Evolutionary conservation across 257 asterid genomes (phyloP).

Genomic region (Solanum commersonii): DNA sequence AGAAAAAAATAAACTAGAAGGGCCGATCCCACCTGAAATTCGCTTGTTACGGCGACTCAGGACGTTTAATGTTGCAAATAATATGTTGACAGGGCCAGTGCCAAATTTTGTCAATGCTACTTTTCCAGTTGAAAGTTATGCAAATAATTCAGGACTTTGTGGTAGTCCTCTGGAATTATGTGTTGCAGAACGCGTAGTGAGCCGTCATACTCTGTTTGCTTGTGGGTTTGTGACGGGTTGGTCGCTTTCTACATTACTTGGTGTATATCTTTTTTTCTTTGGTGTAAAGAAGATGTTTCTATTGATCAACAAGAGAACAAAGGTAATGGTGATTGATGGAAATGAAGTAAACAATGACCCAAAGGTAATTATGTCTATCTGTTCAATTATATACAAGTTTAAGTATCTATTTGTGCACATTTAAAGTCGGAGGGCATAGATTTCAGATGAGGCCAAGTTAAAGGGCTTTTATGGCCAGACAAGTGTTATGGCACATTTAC

Average conservation of each 20-base stretch:
- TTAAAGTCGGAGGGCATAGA: too few relatives aligned
- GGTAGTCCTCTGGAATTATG: neutral
- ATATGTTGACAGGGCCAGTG: neutral
- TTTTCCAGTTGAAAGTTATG: neutral
- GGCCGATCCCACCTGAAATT: too few relatives aligned
- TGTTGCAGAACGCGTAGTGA: neutral
- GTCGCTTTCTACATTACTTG: neutral
- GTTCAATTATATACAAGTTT: too few relatives aligned
- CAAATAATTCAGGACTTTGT: neutral
- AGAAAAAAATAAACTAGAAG: too few relatives aligned
- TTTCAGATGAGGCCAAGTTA: too few relatives aligned
- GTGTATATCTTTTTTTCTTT: neutral
- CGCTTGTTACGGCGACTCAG: rapidly evolving
- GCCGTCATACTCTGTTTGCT: neutral
- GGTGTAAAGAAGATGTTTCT: neutral
- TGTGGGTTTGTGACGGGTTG: neutral
- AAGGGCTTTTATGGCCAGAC: neutral
- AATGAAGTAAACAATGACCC: neutral
- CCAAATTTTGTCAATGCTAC: neutral
- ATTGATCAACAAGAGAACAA: neutral
- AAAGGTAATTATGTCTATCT: neutral
- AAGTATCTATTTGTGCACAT: too few relatives aligned
- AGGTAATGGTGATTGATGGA: neutral
- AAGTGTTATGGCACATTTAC: neutral
- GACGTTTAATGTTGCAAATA: rapidly evolving